Evolutionary conservation across 2,329 filamentous ascomycete genomes (phyloP).

Genomic region (Proliferodiscus dingleyae): DNA sequence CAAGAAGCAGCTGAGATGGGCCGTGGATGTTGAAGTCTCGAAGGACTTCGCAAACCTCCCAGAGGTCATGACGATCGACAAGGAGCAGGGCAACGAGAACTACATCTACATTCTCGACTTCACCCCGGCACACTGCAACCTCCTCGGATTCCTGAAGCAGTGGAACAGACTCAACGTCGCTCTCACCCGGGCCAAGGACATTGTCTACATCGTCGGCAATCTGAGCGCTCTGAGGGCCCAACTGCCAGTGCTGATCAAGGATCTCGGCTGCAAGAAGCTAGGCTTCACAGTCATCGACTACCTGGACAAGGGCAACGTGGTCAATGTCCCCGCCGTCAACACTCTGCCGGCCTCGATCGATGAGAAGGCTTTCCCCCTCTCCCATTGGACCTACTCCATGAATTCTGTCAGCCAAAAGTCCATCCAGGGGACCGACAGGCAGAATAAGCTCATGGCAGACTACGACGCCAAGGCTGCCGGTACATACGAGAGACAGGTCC

Average conservation of each 20-base stretch:
- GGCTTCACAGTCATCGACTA: constrained; percentile 4
- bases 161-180: constrained; percentile 9
- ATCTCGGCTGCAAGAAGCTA: constrained; percentile 5
- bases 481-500: background rate
- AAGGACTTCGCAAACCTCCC: background rate
- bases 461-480: background rate
- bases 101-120: constrained; percentile 9
- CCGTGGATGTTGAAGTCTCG: background rate
- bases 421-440: background rate
- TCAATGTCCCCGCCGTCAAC: background rate
- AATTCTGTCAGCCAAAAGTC: background rate
- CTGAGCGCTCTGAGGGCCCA: background rate
- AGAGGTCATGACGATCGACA: constrained; percentile 8
- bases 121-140: background rate
- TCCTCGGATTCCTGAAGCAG: constrained; percentile 8
- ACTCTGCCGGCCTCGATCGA: background rate
- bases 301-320: background rate
- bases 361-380: background rate
- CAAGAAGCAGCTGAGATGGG: constrained; percentile 2
- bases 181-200: constrained; percentile 3
- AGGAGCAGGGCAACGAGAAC: constrained; percentile 7
- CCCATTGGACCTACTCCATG: background rate
- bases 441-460: background rate
- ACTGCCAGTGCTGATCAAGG: background rate
- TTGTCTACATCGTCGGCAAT: constrained; percentile 2